Evolutionary conservation across 768 basidiomycete species (phyloP), one percentile per base, ranked within the genome.

Genomic region (Mycena indigotica): DNA sequence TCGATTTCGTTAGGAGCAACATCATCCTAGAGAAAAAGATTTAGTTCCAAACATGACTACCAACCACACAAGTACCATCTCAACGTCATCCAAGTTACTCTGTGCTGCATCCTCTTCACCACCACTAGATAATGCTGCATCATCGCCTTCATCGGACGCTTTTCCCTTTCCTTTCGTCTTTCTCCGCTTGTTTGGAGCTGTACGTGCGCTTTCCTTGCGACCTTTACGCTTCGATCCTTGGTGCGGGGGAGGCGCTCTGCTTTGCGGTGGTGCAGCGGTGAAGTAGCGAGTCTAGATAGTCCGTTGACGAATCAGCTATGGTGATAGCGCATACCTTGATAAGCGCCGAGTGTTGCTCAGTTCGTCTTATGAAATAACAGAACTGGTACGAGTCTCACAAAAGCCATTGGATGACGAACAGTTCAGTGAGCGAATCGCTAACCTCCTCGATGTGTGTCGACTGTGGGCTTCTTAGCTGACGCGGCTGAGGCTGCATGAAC

Each of bases 401-500:
- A 53, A n/a, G 49, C 35, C 32, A 56, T 53, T 50, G 51, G 50
- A 55, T 51, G 50, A 26, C 41, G 4, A 48, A 39, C 13, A 40
- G 19, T 40, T 48, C 8, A 64, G 52, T 58, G 12, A 35, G 8
- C 21, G 49, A 39, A 28, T 28, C 19, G 62, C 80, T 41, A 61
- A 92, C 94, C 89, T 73, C 93, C 93, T 71, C 92, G 78, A 69
- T 93, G 85, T 2, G 93, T 92, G 57, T 93, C 91, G 0, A 95
- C 85, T 2, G 85, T 84, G 2, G 86, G 83, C 65, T 84, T 87
- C 75, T 87, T 84, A 65, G 70, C 75, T 68, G 74, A 63, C n/a
- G 80, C 68, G 16, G 77, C 76, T 0, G 75, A 62, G 5, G 75
- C 76, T 28, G 74, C 66, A 49, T 79, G 68, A 17, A 74, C 70